Conservation (phyloP, 1,139 yeast species). For the Hyphopichia buzzinii region DNA sequence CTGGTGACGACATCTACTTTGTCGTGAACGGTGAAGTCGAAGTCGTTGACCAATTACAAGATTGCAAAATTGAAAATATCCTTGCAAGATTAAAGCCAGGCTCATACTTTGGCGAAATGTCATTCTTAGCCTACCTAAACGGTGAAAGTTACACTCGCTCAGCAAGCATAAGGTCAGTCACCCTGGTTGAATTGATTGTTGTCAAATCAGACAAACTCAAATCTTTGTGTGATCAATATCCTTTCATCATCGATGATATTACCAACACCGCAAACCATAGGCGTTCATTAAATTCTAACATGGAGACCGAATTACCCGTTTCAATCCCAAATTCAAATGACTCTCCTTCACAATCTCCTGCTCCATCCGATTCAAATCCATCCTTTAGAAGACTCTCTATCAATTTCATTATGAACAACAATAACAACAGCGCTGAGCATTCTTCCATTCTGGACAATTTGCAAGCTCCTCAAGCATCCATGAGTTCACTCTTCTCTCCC, state of each 20-base stretch:
- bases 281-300: conserved; percentile 15
- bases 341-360: conserved; percentile 7
- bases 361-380: conserved; percentile 13
- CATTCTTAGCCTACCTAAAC: conserved; percentile 54
- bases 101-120: conserved; percentile 75
- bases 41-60: conserved; percentile 46
- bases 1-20: conserved; percentile 63
- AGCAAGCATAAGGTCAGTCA: conserved; percentile 62
- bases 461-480: neutral
- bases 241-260: conserved; percentile 58
- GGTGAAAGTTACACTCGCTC: conserved; percentile 39
- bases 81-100: conserved; percentile 62
- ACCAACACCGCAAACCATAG: conserved; percentile 58
- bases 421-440: conserved; percentile 2
- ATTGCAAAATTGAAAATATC: conserved; percentile 29
- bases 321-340: neutral
- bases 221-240: conserved; percentile 53
- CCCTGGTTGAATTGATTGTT: conserved; percentile 58
- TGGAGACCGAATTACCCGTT: neutral
- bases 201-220: conserved; percentile 54
- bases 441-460: conserved; percentile 1
- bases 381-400: conserved; percentile 4
- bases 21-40: conserved; percentile 70
- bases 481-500: conserved; percentile 9
- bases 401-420: conserved; percentile 3